Evolutionary conservation across 805 yeast species (phyloP).

Genomic region (Yarrowia divulgata): DNA sequence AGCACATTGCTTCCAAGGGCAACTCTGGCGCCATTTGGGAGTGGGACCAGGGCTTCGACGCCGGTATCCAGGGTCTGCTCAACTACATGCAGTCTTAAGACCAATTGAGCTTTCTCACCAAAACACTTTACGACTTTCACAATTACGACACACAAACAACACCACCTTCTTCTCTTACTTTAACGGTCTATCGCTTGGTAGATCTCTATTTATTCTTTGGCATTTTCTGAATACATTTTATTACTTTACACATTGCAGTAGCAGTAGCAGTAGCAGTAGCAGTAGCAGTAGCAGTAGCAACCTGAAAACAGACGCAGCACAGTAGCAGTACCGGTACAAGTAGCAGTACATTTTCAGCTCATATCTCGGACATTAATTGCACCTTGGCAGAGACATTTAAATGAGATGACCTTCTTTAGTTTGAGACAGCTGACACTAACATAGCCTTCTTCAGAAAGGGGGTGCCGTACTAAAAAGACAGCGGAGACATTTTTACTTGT

Average conservation of each 20-base stretch:
- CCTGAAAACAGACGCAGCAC: no score
- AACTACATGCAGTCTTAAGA: slow-evolving; percentile 24
- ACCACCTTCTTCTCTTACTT: slow-evolving; percentile 10
- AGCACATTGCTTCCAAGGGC: slow-evolving; percentile 67
- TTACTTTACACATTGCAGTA: background rate
- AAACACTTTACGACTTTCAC: slow-evolving; percentile 13
- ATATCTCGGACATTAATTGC: slow-evolving; percentile 3
- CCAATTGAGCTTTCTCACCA: no score
- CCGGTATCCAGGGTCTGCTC: slow-evolving; percentile 59
- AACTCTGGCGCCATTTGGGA: slow-evolving; percentile 74
- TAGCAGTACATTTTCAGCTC: slow-evolving; percentile 13
- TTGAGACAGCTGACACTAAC: no score
- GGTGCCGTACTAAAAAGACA: no score
- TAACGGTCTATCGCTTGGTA: slow-evolving; percentile 18
- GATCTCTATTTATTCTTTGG: slow-evolving; percentile 23
- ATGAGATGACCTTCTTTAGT: no score
- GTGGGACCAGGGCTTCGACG: slow-evolving; percentile 84
- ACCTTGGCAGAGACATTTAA: background rate
- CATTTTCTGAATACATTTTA: slow-evolving; percentile 16
- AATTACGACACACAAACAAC: slow-evolving; percentile 4
- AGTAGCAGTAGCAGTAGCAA: slow-evolving; percentile 24
- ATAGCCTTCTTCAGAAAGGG: no score
- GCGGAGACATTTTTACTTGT: no score
- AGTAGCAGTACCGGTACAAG: slow-evolving; percentile 1
- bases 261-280: slow-evolving; percentile 11